Evolutionary conservation across 345 rosid genomes (phyloP).

Genomic region (Gossypium herbaceum): DNA sequence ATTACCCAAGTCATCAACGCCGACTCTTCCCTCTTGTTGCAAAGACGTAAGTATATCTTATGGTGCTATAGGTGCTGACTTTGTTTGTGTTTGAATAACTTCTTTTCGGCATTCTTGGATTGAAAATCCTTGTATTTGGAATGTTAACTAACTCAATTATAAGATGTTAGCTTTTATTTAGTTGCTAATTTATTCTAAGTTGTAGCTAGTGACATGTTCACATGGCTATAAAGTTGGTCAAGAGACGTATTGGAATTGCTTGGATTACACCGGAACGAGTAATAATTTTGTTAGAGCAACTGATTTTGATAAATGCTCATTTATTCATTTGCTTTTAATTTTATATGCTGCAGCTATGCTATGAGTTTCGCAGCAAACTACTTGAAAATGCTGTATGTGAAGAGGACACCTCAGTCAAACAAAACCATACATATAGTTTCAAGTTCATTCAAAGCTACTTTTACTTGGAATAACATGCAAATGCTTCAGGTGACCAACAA

Average conservation of each 20-base stretch:
- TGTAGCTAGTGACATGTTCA: background rate
- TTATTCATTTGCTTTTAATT: background rate
- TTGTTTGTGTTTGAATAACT: no score
- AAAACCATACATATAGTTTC: constrained; percentile 77
- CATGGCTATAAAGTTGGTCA: background rate
- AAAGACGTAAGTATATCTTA: constrained; percentile 55
- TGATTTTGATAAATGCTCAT: background rate
- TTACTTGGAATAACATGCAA: constrained; percentile 90
- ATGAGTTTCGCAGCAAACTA: constrained; percentile 71
- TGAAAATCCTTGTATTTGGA: no score
- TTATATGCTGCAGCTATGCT: constrained; percentile 53
- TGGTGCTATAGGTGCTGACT: no score
- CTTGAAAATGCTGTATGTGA: constrained; percentile 72
- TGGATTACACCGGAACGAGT: background rate
- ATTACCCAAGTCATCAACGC: constrained; percentile 91
- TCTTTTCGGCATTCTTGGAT: background rate
- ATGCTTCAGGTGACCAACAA: constrained; percentile 68
- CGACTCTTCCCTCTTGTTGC: constrained; percentile 91
- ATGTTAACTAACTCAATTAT: no score
- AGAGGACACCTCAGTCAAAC: constrained; percentile 72
- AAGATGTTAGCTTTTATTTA: no score
- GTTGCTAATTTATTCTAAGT: no score
- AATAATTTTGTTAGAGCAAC: background rate
- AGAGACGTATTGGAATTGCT: background rate
- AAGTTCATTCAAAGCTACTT: constrained; percentile 75